Conservation (phyloP, 2,329 filamentous ascomycete genomes). For the Cadophora sp. region DNA sequence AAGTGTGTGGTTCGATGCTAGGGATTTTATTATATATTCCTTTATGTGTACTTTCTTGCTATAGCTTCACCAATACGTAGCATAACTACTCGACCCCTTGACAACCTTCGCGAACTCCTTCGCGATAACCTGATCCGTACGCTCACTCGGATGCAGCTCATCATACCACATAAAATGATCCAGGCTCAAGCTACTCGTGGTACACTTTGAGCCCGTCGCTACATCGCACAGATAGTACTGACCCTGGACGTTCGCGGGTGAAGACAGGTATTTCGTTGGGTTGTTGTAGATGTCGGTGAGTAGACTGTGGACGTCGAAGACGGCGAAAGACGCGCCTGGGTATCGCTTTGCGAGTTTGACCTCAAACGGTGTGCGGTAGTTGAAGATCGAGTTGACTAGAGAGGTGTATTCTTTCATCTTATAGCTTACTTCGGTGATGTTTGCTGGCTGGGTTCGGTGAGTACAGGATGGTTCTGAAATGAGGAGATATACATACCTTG, state of each 20-base stretch:
- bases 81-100: constrained; percentile 50
- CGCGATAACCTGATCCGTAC: constrained; percentile 64
- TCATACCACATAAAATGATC: constrained; percentile 78
- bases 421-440: constrained; percentile 54
- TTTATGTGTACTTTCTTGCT: no score
- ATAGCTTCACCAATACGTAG: constrained; percentile 42
- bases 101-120: constrained; percentile 62
- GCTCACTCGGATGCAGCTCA: constrained; percentile 73
- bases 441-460: constrained; percentile 52
- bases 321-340: constrained; percentile 65
- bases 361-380: constrained; percentile 58
- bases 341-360: constrained; percentile 54
- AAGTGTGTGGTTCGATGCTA: neutral
- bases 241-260: constrained; percentile 67
- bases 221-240: constrained; percentile 61
- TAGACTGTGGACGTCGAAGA: constrained; percentile 72
- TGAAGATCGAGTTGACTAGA: constrained; percentile 56
- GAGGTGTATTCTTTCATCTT: constrained; percentile 59
- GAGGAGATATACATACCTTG: constrained; percentile 35
- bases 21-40: neutral
- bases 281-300: constrained; percentile 69
- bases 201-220: constrained; percentile 46
- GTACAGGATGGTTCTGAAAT: constrained; percentile 33
- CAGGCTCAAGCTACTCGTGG: constrained; percentile 46
- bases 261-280: constrained; percentile 66